Base-by-base conservation (phyloP, 495 filamentous ascomycete species). In the Astrothelium macrocarpum region DNA sequence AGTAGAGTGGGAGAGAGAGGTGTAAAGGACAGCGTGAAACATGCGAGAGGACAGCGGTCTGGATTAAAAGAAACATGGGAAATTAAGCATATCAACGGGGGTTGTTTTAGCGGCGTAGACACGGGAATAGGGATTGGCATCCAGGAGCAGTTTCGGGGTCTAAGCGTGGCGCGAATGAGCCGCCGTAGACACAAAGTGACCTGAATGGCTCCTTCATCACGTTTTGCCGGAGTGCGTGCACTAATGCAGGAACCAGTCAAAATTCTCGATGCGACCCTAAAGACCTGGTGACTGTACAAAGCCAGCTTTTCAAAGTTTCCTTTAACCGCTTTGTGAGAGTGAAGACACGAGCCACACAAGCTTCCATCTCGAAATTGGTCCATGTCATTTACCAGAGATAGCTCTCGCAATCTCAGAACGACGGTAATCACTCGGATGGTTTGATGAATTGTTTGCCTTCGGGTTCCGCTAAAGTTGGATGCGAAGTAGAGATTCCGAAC, bases 61-160 rank as follows among this genome's bases (percentile, higher is more conserved):
- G n/a, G n/a, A 5, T 56, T 28, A 56, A 56, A 56, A 20, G 49
- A 56, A 20, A 39, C 34, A 39, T 28, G 49, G 49, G 49, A 56
- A 56, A 56, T 56, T 56, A 56, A 56, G 49, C 49, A 26, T 9
- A 9, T 4, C 16, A 9, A 28, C 5, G 23, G 9, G 49, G 2
- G 49, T 28, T 29, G 49, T 56, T 56, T 56, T 56, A 56, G 49
- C 25, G 49, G 49, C 49, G 49, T 28, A 25, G 25, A 9, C 49
- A 56, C 20, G 23, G 49, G 25, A 56, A 56, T 56, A 56, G 49
- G 49, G 49, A 56, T 56, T 56, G 49, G 49, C 49, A 29, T 29
- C 25, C 49, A 56, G 49, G 23, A 56, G 49, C 49, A 56, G 49
- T 16, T 9, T 11, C 49, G 23, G 25, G 25, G 49, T 29, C 23